Percentiles rank a stretch among this genome's conserved stretches.
Evolutionary conservation across 2,329 filamentous ascomycete genomes (phyloP).

Genomic region (Curvularia sp.): DNA sequence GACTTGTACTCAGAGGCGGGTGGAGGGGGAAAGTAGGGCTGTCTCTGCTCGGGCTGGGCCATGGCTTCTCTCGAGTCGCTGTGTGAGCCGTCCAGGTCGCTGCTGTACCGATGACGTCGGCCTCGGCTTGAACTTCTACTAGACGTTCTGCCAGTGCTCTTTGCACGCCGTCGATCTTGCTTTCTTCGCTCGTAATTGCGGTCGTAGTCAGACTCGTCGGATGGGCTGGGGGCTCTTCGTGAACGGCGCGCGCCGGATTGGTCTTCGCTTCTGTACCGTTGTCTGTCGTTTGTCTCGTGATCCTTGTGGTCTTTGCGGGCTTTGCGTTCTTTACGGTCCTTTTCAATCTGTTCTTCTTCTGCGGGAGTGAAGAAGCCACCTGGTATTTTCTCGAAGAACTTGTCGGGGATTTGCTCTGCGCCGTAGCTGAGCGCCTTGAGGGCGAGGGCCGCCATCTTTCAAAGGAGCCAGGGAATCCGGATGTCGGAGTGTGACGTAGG

Average conservation of each 20-base stretch:
- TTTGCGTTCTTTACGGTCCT: conserved; percentile 28
- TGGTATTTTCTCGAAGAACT: conserved; percentile 48
- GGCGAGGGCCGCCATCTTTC: conserved; percentile 47
- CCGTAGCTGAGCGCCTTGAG: conserved; percentile 51
- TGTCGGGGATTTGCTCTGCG: conserved; percentile 51
- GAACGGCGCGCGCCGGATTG: conserved; percentile 29
- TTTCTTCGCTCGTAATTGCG: conserved; percentile 31
- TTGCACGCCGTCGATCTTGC: conserved; percentile 36
- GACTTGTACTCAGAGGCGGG: conserved; percentile 45
- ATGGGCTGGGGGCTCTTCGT: conserved; percentile 37
- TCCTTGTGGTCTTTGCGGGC: conserved; percentile 30
- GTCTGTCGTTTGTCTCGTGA: conserved; percentile 20
- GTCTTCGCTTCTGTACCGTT: conserved; percentile 26
- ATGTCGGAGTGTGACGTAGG: conserved; percentile 44
- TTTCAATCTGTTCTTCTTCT: conserved; percentile 39
- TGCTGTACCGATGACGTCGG: conserved; percentile 34
- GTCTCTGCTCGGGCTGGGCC: conserved; percentile 39
- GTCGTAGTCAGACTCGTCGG: conserved; percentile 42
- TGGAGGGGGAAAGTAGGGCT: conserved; percentile 44
- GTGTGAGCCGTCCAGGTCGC: conserved; percentile 36
- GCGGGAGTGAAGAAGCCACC: conserved; percentile 48
- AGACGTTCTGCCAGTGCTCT: conserved; percentile 35
- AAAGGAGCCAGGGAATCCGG: conserved; percentile 35
- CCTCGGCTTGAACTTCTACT: conserved; percentile 42
- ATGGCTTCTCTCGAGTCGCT: conserved; percentile 31